Evolutionary conservation across 176 grass and related monocot species (phyloP).

Genomic region (Musa beccarii): DNA sequence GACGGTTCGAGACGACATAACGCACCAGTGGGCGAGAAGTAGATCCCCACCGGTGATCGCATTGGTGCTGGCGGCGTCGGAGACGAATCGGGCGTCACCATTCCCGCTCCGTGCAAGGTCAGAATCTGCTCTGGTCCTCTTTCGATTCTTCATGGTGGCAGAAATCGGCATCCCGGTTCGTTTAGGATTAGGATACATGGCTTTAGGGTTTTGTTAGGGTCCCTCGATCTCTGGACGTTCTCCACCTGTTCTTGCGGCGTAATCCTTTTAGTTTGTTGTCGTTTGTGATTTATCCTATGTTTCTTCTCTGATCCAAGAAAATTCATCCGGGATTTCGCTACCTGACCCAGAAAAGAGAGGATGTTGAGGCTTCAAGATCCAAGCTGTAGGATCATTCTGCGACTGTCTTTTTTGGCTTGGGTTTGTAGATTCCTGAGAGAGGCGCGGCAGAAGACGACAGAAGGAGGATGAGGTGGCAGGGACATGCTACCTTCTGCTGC

Average conservation of each 20-base stretch:
- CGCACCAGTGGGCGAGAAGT: too few species aligned
- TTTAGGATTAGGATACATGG: slow-evolving; percentile 3
- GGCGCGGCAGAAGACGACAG: neutral
- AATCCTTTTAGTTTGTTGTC: neutral
- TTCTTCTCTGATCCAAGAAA: neutral
- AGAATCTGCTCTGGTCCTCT: neutral
- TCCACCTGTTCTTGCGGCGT: neutral
- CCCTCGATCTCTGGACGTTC: neutral
- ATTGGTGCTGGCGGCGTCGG: neutral
- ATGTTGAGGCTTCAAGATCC: too few species aligned
- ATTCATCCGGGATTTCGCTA: slow-evolving; percentile 1
- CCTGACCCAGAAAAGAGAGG: neutral
- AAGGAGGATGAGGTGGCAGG: neutral
- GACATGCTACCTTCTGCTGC: neutral
- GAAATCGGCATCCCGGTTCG: neutral
- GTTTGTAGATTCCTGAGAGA: neutral
- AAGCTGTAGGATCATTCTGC: too few species aligned
- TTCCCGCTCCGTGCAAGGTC: neutral
- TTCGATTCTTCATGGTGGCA: neutral
- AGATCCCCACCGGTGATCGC: too few species aligned
- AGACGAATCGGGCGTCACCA: neutral
- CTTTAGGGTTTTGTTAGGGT: too few species aligned
- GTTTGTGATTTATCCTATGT: neutral
- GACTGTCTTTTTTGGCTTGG: neutral
- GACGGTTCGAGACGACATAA: too few species aligned